Base-by-base conservation (phyloP, 352 stramenopile genomes). In the Phytophthora hybrid region DNA sequence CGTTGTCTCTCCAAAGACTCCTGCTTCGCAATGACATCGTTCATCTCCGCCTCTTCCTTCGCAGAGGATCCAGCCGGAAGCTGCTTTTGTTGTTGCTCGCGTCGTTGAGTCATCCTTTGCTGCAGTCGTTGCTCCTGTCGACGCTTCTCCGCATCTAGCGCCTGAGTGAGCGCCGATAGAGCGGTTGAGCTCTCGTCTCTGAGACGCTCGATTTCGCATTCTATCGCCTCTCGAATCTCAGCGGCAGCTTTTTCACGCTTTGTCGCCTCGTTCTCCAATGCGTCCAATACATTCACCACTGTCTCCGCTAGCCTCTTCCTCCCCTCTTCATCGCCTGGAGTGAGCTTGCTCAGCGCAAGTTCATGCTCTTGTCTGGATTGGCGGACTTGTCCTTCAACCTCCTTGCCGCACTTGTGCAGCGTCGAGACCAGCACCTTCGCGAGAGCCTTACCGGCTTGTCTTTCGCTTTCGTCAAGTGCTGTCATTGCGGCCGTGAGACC, bases 111-210 rank as follows among this genome's bases (percentile, higher is more conserved):
- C 52, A 82, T 77, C 14, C 75, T 72, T 13, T 82, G 71, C 8
- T 77, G 63, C 11, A 82, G 51, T 41, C 55, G 66, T 29, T 79
- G 67, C 37, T 77, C 59, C 37, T 82, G 75, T 21, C 63, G 67
- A 34, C 59, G 63, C 52, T 77, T 79, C 37, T 82, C 75, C 10
- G 63, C 63, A 1, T 77, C 55, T 29, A 79, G 26, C 14, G 71
- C 37, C 1, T 68, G 34, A 4, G 44, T 57, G 2, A 82, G 71
- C 2, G 56, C 56, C 7, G 31, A 34, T 16, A 79, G 55, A 13
- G 66, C 54, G 37, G 37, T 71, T 0, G 21, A 26, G 21, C 59
- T 79, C 41, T 82, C 75, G 10, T 77, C 53, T 63, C 66, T 62
- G 9, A 77, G 37, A 34, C 59, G 66, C 19, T 66, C 51, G 32